Conservation (phyloP, 306 rosid species). For the Senna tora region DNA sequence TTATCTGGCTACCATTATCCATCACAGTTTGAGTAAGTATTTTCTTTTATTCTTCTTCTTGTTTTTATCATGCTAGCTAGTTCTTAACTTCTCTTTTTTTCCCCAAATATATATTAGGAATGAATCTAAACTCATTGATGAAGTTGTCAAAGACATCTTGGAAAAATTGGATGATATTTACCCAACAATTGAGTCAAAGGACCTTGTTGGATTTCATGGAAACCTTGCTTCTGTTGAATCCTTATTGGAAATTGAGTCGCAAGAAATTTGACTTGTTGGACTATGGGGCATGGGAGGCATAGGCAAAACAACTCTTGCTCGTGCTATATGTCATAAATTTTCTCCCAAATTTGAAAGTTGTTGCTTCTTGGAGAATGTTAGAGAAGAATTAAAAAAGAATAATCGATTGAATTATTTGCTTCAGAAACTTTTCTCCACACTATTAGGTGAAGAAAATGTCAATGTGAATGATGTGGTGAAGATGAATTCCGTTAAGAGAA, state of each 20-base stretch:
- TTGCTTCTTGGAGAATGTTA: conserved; percentile 32
- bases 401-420: conserved; percentile 26
- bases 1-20: no score
- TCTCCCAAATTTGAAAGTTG: conserved; percentile 29
- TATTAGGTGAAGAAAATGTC: conserved; percentile 6
- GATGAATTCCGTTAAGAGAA: not conserved
- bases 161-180: not conserved
- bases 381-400: not conserved
- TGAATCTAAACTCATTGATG: conserved; percentile 32
- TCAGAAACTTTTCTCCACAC: conserved; percentile 7
- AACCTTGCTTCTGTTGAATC: not conserved
- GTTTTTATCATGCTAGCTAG: no score
- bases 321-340: conserved; percentile 11
- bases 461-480: not conserved
- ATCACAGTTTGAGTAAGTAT: no score
- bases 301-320: conserved; percentile 17
- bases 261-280: conserved; percentile 12
- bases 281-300: conserved; percentile 39
- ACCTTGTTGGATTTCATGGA: conserved; percentile 23
- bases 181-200: conserved; percentile 5
- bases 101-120: not conserved
- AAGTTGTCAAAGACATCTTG: conserved; percentile 10
- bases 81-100: no score
- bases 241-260: not conserved
- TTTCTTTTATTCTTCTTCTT: no score